phyloP scores from a whole-genome alignment of 805 yeast genomes.

The Candida awuae region DNA sequence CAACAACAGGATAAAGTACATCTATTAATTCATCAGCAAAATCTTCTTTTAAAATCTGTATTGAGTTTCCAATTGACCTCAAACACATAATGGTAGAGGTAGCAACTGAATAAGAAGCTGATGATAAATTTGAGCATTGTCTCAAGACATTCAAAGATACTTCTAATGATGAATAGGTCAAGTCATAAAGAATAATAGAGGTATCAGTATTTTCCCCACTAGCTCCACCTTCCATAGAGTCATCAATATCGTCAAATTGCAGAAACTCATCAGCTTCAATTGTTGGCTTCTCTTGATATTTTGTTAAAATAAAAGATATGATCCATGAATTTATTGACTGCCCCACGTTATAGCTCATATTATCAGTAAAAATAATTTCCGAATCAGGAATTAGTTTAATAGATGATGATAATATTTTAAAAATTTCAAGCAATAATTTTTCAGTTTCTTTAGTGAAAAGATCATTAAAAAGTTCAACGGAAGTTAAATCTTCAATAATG shows the following conservation, averaged over 20 bases:
- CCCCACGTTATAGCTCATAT: conserved; percentile 11
- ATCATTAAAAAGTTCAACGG: conserved; percentile 14
- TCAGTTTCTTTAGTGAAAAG: conserved; percentile 22
- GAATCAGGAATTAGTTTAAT: background rate
- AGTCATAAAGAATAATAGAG: conserved; percentile 6
- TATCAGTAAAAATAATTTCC: background rate
- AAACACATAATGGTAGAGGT: conserved; percentile 31
- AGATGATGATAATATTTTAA: conserved; percentile 1
- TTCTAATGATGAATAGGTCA: conserved; percentile 29
- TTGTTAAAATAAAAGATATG: conserved; percentile 17
- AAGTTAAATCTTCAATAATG: conserved; percentile 2
- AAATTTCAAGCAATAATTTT: conserved; percentile 9
- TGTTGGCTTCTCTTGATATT: background rate
- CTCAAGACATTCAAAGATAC: conserved; percentile 37
- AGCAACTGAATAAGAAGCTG: conserved; percentile 8
- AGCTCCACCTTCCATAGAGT: conserved; percentile 13
- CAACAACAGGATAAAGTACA: conserved; percentile 62
- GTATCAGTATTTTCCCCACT: conserved; percentile 8
- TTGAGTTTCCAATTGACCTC: conserved; percentile 33
- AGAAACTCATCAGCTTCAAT: conserved; percentile 18
- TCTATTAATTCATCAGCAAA: conserved; percentile 59
- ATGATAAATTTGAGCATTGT: conserved; percentile 21
- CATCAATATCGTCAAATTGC: conserved; percentile 24
- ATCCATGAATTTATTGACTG: conserved; percentile 33
- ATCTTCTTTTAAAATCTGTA: conserved; percentile 27